Percentiles rank a stretch among this genome's conserved stretches.
These are phyloP conservation scores for Heterobasidion parviporum DNA, from an alignment of 1,284 basidiomycete genomes.

Conservation along the genomic window DNA sequence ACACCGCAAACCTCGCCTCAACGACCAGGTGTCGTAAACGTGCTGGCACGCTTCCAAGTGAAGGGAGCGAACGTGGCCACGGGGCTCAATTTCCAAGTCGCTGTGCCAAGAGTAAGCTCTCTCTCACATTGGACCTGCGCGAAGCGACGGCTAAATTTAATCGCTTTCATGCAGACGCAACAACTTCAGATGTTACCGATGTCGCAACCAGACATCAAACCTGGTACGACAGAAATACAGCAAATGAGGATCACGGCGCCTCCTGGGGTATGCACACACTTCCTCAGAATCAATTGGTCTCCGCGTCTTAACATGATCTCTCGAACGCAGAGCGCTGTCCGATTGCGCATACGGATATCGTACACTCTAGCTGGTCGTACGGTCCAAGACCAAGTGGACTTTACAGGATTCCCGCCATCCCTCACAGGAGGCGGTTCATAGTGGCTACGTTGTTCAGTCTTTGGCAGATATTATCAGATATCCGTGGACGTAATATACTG, in stretches of 20 bases:
- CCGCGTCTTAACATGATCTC: not conserved
- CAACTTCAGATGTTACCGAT: constrained; percentile 98
- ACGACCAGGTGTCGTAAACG: constrained; percentile 83
- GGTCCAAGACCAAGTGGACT: constrained; percentile 92
- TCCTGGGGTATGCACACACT: constrained; percentile 58
- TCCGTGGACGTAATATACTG: too few relatives aligned
- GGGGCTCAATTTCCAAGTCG: constrained; percentile 90
- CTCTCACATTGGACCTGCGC: not conserved
- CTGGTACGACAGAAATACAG: constrained; percentile 85
- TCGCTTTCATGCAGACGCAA: constrained; percentile 60
- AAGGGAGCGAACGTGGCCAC: constrained; percentile 42
- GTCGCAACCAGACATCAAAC: constrained; percentile 74
- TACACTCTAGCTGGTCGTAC: constrained; percentile 63
- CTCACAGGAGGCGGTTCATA: constrained; percentile 44
- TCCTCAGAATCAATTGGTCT: not conserved
- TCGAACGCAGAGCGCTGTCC: constrained; percentile 60
- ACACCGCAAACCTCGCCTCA: constrained; percentile 77
- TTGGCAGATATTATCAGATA: too few relatives aligned
- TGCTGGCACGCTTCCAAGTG: constrained; percentile 83
- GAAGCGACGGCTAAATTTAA: not conserved
- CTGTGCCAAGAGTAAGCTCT: constrained; percentile 82
- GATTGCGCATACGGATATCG: constrained; percentile 81
- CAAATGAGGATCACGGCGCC: constrained; percentile 91
- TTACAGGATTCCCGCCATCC: constrained; percentile 80
- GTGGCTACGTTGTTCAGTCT: too few relatives aligned